Base-by-base conservation (phyloP, 2,329 filamentous ascomycete species). In the Neoscytalidium dimidiatum region DNA sequence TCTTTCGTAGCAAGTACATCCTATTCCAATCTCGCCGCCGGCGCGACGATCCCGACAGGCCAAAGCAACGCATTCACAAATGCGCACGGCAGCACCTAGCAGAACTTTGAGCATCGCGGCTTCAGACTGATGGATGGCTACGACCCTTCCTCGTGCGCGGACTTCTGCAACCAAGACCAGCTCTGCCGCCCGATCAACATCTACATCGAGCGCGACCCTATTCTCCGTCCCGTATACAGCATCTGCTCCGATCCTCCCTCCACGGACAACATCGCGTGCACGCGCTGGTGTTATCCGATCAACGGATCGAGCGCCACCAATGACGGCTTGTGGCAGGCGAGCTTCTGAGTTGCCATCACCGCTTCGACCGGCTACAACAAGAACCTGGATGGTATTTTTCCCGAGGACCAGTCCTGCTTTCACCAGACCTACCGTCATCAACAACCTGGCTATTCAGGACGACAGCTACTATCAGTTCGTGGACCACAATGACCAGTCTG, bases 211-310 rank as follows among this genome's bases (percentile, higher is more conserved):
- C 68, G 69, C 48, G 56, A 65, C 7, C 70, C 70, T 14, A 69
- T 67, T 5, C 23, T 75, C 17, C 67, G 72, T 38, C 74, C 77
- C 4, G 71, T 65, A 3, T 46, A 62, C 17, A 71, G 65, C 33
- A 64, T 58, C 14, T 79, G 78, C 68, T 62, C 69, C 9, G 72
- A 79, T 46, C 78, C 78, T 17, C 19, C 71, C 9, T 51, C 58
- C 8, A 62, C 29, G 3, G 44, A 44, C 4, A 23, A 26, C 11
- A 14, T 62, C 41, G 29, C 21, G 0, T 63, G 64, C 64, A 53
- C 64, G n/a, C 46, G 49, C 26, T 66, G 61, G 43, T 57, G 57
- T 13, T 65, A 66, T 33, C 64, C 64, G 2, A 60, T 66, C 26
- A 56, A 26, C 13, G n/a, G 11, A 6, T 43, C 21, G 8, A 44